A percentile compares a stretch with the other conserved stretches of the same genome.
Conservation (phyloP, 192 early-diverging fungal genomes). For the Backusella sp. region DNA sequence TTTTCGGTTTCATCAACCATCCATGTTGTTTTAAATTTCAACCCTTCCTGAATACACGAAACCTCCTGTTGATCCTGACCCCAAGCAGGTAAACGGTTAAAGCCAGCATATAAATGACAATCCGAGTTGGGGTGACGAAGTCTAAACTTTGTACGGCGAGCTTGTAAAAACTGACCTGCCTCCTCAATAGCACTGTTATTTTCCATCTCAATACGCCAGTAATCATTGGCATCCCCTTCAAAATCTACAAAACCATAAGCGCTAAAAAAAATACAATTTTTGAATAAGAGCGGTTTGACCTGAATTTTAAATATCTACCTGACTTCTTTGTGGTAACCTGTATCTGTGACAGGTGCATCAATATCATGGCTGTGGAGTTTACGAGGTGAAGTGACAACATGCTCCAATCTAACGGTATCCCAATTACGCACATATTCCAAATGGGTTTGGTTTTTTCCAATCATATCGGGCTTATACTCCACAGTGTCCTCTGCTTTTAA, state of each 20-base stretch:
- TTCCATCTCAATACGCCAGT: slow-evolving; percentile 83
- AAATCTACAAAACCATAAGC: slow-evolving; percentile 71
- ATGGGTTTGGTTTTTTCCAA: slow-evolving; percentile 14
- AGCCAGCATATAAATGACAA: slow-evolving; percentile 82
- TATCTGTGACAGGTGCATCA: slow-evolving; percentile 63
- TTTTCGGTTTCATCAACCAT: slow-evolving; percentile 69
- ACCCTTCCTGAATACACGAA: slow-evolving; percentile 85
- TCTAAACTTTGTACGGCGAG: slow-evolving; percentile 67
- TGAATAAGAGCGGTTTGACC: not conserved
- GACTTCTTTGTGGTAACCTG: slow-evolving; percentile 76
- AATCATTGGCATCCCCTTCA: slow-evolving; percentile 88
- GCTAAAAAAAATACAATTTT: slow-evolving; percentile 20
- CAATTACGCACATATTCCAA: slow-evolving; percentile 63
- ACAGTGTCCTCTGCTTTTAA: slow-evolving; percentile 37
- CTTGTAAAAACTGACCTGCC: slow-evolving; percentile 54
- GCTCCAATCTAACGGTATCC: slow-evolving; percentile 76
- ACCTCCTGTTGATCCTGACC: slow-evolving; percentile 91
- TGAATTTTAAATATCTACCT: slow-evolving; percentile 28
- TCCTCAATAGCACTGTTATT: slow-evolving; percentile 50
- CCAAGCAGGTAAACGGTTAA: slow-evolving; percentile 86
- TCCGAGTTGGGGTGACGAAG: slow-evolving; percentile 71
- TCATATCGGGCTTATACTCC: slow-evolving; percentile 1
- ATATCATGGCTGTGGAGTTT: slow-evolving; percentile 76
- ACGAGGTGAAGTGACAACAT: slow-evolving; percentile 53
- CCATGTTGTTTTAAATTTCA: slow-evolving; percentile 73